A percentile compares a stretch with the other conserved stretches of the same genome.
These are phyloP conservation scores for Leptographium lundbergii DNA, from an alignment of 2,329 filamentous ascomycete species.

Conservation along the genomic window DNA sequence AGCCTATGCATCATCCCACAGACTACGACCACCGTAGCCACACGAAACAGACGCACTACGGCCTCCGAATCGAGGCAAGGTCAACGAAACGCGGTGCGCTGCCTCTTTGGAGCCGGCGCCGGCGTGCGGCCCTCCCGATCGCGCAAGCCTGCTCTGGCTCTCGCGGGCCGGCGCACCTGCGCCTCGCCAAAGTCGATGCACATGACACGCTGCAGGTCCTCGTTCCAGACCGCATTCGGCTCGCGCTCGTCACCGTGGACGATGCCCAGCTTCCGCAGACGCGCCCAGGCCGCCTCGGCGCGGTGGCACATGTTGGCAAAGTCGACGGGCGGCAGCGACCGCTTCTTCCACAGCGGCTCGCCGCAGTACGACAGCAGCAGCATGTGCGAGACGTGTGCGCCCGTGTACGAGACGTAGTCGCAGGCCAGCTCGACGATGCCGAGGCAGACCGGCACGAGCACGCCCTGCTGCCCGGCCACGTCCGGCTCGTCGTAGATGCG, in stretches of 20 bases:
- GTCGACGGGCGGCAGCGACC: neutral
- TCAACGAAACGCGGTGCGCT: no score
- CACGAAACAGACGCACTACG: no score
- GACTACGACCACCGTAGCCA: no score
- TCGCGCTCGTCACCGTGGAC: neutral
- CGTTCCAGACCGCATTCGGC: slow-evolving; percentile 2
- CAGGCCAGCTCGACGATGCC: neutral
- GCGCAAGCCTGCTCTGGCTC: no score
- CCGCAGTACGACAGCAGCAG: neutral
- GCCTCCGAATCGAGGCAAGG: no score
- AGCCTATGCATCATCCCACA: no score
- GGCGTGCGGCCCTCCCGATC: no score
- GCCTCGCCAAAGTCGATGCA: slow-evolving; percentile 6
- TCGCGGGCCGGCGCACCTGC: no score
- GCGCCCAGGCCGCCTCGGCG: neutral
- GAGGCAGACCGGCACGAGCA: neutral
- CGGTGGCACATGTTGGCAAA: no score
- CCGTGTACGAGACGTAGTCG: neutral
- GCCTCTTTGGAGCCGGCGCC: no score
- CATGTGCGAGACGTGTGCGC: neutral
- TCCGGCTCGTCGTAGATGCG: neutral
- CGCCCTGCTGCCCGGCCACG: neutral
- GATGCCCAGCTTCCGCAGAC: neutral
- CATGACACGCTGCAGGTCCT: neutral
- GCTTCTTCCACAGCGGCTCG: neutral